Evolutionary conservation across 2,329 filamentous ascomycete species (phyloP).

Genomic region (Ophiocordyceps camponoti-floridani): DNA sequence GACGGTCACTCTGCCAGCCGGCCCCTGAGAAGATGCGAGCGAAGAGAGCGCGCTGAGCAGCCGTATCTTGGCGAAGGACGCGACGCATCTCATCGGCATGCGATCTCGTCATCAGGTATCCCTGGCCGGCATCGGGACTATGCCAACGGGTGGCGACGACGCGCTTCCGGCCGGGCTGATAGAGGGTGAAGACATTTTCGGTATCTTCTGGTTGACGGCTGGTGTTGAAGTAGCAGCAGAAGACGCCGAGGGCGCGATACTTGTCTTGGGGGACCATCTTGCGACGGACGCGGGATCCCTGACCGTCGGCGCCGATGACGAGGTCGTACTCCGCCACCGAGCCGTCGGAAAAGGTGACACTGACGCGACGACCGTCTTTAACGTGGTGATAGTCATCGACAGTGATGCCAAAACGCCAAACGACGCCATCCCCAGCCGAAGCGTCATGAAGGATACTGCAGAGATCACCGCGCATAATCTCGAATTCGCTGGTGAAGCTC

Average conservation of each 20-base stretch:
- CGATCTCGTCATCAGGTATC: conserved; percentile 11
- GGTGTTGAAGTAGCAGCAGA: conserved; percentile 22
- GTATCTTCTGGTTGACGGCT: conserved; percentile 8
- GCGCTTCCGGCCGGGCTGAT: conserved; percentile 15
- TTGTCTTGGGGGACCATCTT: conserved; percentile 10
- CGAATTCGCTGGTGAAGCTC: conserved; percentile 33
- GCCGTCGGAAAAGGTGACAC: conserved; percentile 25
- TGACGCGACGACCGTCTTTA: conserved; percentile 8
- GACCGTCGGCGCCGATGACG: conserved; percentile 36
- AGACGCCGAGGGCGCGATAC: conserved; percentile 10
- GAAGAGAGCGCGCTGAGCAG: conserved; percentile 20
- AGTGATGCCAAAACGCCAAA: conserved; percentile 12
- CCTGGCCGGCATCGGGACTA: conserved; percentile 7
- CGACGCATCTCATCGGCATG: conserved; percentile 10
- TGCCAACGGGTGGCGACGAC: conserved; percentile 10
- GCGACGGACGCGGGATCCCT: conserved; percentile 3
- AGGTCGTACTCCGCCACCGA: conserved; percentile 25
- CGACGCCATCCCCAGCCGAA: conserved; percentile 8
- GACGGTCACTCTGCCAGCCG: conserved; percentile 24
- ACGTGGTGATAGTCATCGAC: conserved; percentile 12
- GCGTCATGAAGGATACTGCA: conserved; percentile 27
- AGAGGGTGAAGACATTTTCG: conserved; percentile 8
- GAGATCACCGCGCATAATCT: conserved; percentile 42
- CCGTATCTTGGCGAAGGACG: conserved; percentile 6
- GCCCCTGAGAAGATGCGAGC: conserved; percentile 21